Evolutionary conservation across 2,329 filamentous ascomycete species (phyloP).

Genomic region (Fusarium domesticum): DNA sequence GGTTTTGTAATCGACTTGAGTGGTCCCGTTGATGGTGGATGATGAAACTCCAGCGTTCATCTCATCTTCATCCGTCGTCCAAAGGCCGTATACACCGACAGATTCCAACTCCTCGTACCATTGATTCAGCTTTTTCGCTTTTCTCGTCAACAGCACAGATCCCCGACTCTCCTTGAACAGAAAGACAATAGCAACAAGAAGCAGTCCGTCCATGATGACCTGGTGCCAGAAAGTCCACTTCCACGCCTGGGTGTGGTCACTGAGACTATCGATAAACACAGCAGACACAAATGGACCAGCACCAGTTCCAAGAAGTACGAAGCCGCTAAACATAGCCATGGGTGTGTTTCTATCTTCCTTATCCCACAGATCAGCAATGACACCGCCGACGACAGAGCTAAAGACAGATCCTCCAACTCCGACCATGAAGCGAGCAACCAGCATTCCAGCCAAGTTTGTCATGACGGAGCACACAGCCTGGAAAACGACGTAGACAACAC

Average conservation of each 20-base stretch:
- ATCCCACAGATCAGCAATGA: constrained; percentile 82
- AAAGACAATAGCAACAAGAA: constrained; percentile 59
- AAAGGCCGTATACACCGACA: constrained; percentile 54
- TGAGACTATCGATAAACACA: constrained; percentile 62
- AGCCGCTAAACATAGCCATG: constrained; percentile 84
- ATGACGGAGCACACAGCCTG: constrained; percentile 73
- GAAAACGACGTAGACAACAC: constrained; percentile 66
- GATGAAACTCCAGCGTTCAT: constrained; percentile 18
- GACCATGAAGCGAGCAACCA: constrained; percentile 71
- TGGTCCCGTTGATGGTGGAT: constrained; percentile 15
- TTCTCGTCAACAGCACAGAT: constrained; percentile 72
- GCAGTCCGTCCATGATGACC: constrained; percentile 61
- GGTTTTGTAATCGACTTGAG: constrained; percentile 7
- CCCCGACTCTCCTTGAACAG: constrained; percentile 82
- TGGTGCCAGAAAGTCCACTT: constrained; percentile 91
- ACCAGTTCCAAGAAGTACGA: constrained; percentile 75
- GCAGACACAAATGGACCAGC: constrained; percentile 71
- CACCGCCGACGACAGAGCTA: constrained; percentile 87
- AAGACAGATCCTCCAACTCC: constrained; percentile 77
- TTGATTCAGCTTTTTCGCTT: constrained; percentile 68
- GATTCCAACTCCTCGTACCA: constrained; percentile 76
- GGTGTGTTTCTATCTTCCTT: constrained; percentile 78
- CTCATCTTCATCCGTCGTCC: constrained; percentile 28
- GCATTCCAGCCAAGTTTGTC: constrained; percentile 65
- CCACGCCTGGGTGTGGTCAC: constrained; percentile 52